phyloP scores from a whole-genome alignment of 2,329 filamentous ascomycete genomes.

The Fusarium anguioides region DNA sequence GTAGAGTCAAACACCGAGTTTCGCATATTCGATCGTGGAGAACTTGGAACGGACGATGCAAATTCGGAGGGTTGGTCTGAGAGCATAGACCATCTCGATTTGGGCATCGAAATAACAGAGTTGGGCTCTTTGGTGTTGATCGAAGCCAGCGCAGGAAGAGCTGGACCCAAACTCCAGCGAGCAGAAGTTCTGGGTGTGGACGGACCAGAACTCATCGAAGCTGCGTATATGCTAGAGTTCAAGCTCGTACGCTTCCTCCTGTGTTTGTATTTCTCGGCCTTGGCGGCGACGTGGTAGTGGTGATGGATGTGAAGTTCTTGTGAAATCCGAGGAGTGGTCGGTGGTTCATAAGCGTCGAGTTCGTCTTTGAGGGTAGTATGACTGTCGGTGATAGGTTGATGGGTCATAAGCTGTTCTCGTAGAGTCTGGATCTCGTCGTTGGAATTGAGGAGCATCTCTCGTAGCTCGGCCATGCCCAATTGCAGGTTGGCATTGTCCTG shows the following conservation, averaged over 20 bases:
- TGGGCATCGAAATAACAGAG: conserved; percentile 58
- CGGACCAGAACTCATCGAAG: conserved; percentile 55
- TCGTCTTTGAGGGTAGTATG: conserved; percentile 75
- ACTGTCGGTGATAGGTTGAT: conserved; percentile 72
- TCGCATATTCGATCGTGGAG: conserved; percentile 79
- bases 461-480: conserved; percentile 87
- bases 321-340: conserved; percentile 54
- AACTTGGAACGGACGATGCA: conserved; percentile 81
- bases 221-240: conserved; percentile 70
- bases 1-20: conserved; percentile 84
- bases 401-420: conserved; percentile 81
- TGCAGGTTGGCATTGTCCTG: conserved; percentile 96
- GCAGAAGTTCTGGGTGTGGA: conserved; percentile 56
- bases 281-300: conserved; percentile 82
- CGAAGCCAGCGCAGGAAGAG: conserved; percentile 55
- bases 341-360: conserved; percentile 63
- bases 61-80: conserved; percentile 71
- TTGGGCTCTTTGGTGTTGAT: conserved; percentile 62
- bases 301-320: conserved; percentile 93
- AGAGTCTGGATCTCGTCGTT: conserved; percentile 93
- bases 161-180: conserved; percentile 54
- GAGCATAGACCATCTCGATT: conserved; percentile 68
- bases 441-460: conserved; percentile 89
- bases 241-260: conserved; percentile 79
- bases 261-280: conserved; percentile 69